These are phyloP conservation scores for Phytophthora multivora DNA, from an alignment of 352 stramenopile genomes.

Conservation along the genomic window DNA sequence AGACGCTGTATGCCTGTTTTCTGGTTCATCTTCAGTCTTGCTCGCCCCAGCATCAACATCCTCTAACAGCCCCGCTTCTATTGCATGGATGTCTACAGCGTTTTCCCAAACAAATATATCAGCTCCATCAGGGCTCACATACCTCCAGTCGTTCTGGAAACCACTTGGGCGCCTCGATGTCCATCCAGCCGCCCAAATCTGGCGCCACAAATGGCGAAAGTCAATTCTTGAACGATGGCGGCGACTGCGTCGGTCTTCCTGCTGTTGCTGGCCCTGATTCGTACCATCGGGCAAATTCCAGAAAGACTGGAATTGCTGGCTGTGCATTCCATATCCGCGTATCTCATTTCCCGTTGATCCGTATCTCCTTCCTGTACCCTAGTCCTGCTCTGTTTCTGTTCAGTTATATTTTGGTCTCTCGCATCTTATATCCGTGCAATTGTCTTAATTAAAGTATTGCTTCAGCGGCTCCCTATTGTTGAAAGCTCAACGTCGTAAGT, in stretches of 20 bases:
- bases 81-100: slow-evolving; percentile 2
- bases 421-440: slow-evolving; percentile 4
- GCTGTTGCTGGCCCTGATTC: slow-evolving; percentile 7
- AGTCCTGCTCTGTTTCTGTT: background rate
- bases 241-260: slow-evolving; percentile 5
- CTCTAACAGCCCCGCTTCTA: slow-evolving; percentile 7
- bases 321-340: background rate
- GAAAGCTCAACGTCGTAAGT: no score
- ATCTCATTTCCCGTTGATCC: background rate
- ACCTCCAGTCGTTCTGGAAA: background rate
- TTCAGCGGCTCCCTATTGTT: slow-evolving; percentile 8
- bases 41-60: no score
- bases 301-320: slow-evolving; percentile 1
- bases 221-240: slow-evolving; percentile 9
- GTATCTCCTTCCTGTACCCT: background rate
- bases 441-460: slow-evolving; percentile 16
- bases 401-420: slow-evolving; percentile 6
- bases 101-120: slow-evolving; percentile 10
- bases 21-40: no score
- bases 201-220: slow-evolving; percentile 18
- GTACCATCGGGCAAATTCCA: slow-evolving; percentile 16
- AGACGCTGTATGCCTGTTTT: no score
- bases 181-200: slow-evolving; percentile 10
- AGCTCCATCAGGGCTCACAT: slow-evolving; percentile 8
- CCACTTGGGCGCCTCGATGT: slow-evolving; percentile 8